phyloP scores from a whole-genome alignment of 768 basidiomycete species.

The Trametes villosa region DNA sequence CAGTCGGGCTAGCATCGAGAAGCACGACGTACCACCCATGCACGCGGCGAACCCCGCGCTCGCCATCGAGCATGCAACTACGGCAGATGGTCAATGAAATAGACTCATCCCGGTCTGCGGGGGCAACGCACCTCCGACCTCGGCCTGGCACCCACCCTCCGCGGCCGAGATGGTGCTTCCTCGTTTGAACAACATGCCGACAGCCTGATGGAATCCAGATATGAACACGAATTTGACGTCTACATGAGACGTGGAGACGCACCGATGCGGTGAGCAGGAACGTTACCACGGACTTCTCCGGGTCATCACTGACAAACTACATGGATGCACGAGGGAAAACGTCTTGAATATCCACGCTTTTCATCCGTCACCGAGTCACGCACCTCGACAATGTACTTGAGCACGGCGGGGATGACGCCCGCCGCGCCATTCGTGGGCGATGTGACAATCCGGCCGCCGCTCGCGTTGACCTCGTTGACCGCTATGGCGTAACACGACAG shows the following conservation, averaged over 20 bases:
- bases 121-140: slow-evolving; percentile 77
- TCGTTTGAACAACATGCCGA: slow-evolving; percentile 96
- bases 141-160: slow-evolving; percentile 94
- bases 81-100: slow-evolving; percentile 2
- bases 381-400: slow-evolving; percentile 89
- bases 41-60: slow-evolving; percentile 92
- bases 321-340: not conserved
- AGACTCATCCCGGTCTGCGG: not conserved
- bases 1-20: not conserved
- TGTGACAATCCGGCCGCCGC: slow-evolving; percentile 92
- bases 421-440: slow-evolving; percentile 93
- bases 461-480: slow-evolving; percentile 94
- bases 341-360: not conserved
- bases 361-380: slow-evolving; percentile 10
- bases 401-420: slow-evolving; percentile 89
- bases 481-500: slow-evolving; percentile 93
- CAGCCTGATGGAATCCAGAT: slow-evolving; percentile 50
- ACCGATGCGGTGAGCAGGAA: slow-evolving; percentile 91
- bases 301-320: slow-evolving; percentile 89
- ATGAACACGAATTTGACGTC: not conserved
- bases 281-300: slow-evolving; percentile 83
- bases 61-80: slow-evolving; percentile 96
- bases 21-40: slow-evolving; percentile 70
- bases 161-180: slow-evolving; percentile 97
- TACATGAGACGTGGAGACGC: slow-evolving; percentile 32